A percentile compares a stretch with the other conserved stretches of the same genome.
Conservation (phyloP, 129 eudicot species). For the Flaveria sonorensis region DNA sequence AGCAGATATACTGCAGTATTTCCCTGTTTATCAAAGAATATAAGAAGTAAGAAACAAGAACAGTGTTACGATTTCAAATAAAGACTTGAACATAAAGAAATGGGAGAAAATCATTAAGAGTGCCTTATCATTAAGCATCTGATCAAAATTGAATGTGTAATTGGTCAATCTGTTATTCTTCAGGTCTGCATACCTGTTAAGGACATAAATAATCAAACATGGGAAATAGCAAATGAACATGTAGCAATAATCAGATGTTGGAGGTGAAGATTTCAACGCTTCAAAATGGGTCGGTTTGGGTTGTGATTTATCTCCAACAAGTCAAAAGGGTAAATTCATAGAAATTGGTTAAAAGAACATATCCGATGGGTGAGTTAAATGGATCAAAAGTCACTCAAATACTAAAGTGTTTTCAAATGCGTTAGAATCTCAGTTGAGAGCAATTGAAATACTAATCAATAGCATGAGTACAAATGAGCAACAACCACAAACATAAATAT, state of each 20-base stretch:
- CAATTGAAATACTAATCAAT: conserved; percentile 34
- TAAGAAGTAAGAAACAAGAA: not conserved
- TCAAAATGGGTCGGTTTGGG: not conserved
- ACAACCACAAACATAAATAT: not conserved
- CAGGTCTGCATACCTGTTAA: conserved; percentile 89
- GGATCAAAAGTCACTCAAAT: not conserved
- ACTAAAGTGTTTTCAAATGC: not conserved
- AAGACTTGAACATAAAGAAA: conserved; percentile 7
- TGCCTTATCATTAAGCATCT: conserved; percentile 96
- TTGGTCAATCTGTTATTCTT: conserved; percentile 94
- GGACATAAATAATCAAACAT: conserved; percentile 20
- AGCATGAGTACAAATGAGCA: not conserved
- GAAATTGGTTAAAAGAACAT: not conserved
- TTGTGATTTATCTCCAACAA: not conserved
- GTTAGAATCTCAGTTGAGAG: conserved; percentile 17
- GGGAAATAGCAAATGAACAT: conserved; percentile 3
- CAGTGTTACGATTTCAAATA: not conserved
- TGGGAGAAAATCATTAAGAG: conserved; percentile 7
- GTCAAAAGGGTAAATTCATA: not conserved
- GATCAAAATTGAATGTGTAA: conserved; percentile 88
- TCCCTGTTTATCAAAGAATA: conserved; percentile 57
- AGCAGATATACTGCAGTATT: conserved; percentile 82
- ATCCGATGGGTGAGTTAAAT: not conserved
- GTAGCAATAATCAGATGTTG: not conserved
- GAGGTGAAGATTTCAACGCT: not conserved